Conservation (phyloP, 2,329 filamentous ascomycete genomes). For the Botrytis sinoallii region DNA sequence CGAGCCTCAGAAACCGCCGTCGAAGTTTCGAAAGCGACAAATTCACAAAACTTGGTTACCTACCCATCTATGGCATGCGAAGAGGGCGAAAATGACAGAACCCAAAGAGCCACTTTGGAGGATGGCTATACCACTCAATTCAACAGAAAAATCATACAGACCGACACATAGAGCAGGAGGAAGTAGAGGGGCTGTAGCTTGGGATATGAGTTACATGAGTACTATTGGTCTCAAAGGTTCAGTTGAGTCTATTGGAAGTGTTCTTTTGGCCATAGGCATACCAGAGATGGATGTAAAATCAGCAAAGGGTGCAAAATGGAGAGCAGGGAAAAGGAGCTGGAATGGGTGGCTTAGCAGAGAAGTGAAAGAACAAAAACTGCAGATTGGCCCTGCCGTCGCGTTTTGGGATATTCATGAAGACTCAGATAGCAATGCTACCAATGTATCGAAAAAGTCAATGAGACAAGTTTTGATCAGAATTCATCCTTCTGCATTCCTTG, state of each 20-base stretch:
- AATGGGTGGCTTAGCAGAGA: slow-evolving; percentile 58
- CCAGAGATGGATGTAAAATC: slow-evolving; percentile 60
- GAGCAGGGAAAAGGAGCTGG: slow-evolving; percentile 55
- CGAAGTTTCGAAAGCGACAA: slow-evolving; percentile 81
- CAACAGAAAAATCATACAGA: slow-evolving; percentile 85
- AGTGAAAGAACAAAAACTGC: slow-evolving; percentile 48
- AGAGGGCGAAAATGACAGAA: slow-evolving; percentile 83
- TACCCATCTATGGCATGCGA: slow-evolving; percentile 91
- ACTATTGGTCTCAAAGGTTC: slow-evolving; percentile 76
- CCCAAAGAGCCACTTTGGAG: slow-evolving; percentile 82
- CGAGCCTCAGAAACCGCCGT: slow-evolving; percentile 56
- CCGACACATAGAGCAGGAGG: slow-evolving; percentile 78
- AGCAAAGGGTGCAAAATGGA: slow-evolving; percentile 68
- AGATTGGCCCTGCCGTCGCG: slow-evolving; percentile 69
- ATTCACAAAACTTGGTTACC: slow-evolving; percentile 89
- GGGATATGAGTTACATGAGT: slow-evolving; percentile 94
- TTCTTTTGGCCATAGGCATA: slow-evolving; percentile 65
- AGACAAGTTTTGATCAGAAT: slow-evolving; percentile 64
- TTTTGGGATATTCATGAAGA: slow-evolving; percentile 60
- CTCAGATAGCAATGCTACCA: slow-evolving; percentile 25
- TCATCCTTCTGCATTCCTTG: slow-evolving; percentile 76
- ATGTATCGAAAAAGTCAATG: slow-evolving; percentile 40
- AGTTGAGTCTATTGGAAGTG: slow-evolving; percentile 58
- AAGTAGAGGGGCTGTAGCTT: slow-evolving; percentile 73
- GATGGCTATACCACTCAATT: slow-evolving; percentile 79